phyloP scores from a whole-genome alignment of 148 eudicot species.

The Persicaria maculosa region DNA sequence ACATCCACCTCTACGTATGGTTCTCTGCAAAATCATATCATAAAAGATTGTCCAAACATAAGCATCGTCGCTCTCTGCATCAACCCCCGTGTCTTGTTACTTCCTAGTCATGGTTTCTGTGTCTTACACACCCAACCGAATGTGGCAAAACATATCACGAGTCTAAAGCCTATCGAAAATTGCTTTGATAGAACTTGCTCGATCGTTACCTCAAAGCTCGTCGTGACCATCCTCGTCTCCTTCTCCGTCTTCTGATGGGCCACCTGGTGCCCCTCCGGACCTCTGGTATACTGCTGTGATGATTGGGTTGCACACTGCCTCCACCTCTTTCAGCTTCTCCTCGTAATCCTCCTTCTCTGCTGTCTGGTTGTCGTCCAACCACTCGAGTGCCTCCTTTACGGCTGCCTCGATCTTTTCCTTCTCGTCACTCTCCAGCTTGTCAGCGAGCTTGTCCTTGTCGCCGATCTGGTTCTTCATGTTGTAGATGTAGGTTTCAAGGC shows the following conservation, averaged over 20 bases:
- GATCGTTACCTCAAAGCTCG: constrained; percentile 7
- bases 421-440: constrained; percentile 20
- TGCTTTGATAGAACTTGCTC: not conserved
- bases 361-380: constrained; percentile 23
- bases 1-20: constrained; percentile 6
- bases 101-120: not conserved
- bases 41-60: not conserved
- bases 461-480: constrained; percentile 20
- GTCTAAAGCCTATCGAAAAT: not conserved
- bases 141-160: not conserved
- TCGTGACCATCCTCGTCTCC: constrained; percentile 14
- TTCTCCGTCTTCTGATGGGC: constrained; percentile 11
- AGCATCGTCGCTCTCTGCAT: not conserved
- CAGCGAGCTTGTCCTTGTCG: constrained; percentile 22
- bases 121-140: not conserved
- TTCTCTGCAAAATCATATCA: not conserved
- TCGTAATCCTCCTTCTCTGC: constrained; percentile 25
- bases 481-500: constrained; percentile 16
- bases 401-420: constrained; percentile 23
- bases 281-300: constrained; percentile 14
- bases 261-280: not conserved
- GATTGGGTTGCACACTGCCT: constrained; percentile 20
- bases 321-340: constrained; percentile 20
- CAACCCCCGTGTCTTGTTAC: not conserved
- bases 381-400: constrained; percentile 21